Percentiles rank a stretch among this genome's conserved stretches.
Evolutionary conservation across 305 asterid genomes (phyloP).

Genomic region (Nicotiana rustica): DNA sequence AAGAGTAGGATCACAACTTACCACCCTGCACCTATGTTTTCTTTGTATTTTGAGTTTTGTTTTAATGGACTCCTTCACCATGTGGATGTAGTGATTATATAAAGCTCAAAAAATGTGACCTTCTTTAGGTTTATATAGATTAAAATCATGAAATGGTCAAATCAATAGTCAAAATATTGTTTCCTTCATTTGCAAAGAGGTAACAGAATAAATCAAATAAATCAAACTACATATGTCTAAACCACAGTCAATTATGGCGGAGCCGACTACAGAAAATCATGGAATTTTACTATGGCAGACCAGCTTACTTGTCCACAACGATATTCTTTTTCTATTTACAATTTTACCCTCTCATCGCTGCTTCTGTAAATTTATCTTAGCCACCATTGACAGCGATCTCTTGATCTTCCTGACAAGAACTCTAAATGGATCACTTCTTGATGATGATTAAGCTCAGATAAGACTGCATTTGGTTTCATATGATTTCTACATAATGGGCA

Average conservation of each 20-base stretch:
- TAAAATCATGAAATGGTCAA: not conserved
- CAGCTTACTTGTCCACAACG: not conserved
- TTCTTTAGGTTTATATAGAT: no score
- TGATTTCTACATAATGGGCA: slow-evolving; percentile 48
- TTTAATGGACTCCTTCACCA: no score
- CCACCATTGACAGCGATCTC: slow-evolving; percentile 42
- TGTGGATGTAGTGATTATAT: no score
- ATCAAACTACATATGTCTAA: not conserved
- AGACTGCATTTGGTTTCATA: slow-evolving; percentile 13
- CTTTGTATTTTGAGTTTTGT: no score
- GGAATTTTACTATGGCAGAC: not conserved
- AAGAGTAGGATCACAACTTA: no score
- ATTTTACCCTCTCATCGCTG: not conserved
- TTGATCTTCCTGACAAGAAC: not conserved
- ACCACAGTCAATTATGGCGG: not conserved
- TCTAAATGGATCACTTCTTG: slow-evolving; percentile 30
- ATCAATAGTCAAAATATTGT: not conserved
- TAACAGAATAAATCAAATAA: not conserved
- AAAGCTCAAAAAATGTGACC: no score
- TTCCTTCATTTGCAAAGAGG: not conserved
- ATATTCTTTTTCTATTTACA: not conserved
- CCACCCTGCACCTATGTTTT: no score
- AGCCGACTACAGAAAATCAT: not conserved
- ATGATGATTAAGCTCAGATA: not conserved
- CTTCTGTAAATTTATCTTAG: slow-evolving; percentile 16